Conservation (phyloP, 2,329 filamentous ascomycete genomes). For the Cercospora citrullina region DNA sequence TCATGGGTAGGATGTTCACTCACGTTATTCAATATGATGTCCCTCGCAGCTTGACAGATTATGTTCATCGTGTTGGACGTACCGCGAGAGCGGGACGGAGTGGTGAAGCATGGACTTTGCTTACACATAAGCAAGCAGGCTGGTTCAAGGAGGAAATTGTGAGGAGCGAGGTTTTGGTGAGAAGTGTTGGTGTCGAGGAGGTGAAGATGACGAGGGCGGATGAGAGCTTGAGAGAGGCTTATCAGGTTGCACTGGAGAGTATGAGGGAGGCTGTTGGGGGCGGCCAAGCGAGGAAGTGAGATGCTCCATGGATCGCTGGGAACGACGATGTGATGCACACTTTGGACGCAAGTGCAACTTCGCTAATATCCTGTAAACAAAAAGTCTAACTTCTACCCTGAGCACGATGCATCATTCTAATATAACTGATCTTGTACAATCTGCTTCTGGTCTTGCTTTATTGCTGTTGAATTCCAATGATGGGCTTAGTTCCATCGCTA, state of each 20-base stretch:
- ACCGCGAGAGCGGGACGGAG: conserved; percentile 77
- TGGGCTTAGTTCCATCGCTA: neutral
- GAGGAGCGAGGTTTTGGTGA: conserved; percentile 53
- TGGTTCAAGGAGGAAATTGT: conserved; percentile 92
- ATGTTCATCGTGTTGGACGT: conserved; percentile 88
- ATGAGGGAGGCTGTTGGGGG: conserved; percentile 60
- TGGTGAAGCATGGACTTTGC: conserved; percentile 83
- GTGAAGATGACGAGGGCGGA: conserved; percentile 28
- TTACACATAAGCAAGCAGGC: conserved; percentile 76
- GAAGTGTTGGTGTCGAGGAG: conserved; percentile 49
- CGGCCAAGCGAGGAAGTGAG: neutral
- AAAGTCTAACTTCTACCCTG: too few relatives aligned
- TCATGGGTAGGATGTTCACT: conserved; percentile 58
- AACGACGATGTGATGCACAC: neutral
- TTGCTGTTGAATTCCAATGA: neutral
- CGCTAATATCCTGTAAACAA: too few relatives aligned
- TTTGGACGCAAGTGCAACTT: neutral
- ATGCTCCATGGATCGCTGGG: too few relatives aligned
- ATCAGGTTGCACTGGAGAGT: conserved; percentile 58
- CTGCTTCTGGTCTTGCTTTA: neutral
- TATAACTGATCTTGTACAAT: neutral
- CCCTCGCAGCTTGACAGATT: conserved; percentile 75
- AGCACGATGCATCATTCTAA: too few relatives aligned
- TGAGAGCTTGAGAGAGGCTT: conserved; percentile 41
- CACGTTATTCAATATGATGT: conserved; percentile 95